Percentiles rank a stretch among this genome's conserved stretches.
These are phyloP conservation scores for Cenchrus purpureus DNA, from an alignment of 176 grass and related monocot species.

Conservation along the genomic window DNA sequence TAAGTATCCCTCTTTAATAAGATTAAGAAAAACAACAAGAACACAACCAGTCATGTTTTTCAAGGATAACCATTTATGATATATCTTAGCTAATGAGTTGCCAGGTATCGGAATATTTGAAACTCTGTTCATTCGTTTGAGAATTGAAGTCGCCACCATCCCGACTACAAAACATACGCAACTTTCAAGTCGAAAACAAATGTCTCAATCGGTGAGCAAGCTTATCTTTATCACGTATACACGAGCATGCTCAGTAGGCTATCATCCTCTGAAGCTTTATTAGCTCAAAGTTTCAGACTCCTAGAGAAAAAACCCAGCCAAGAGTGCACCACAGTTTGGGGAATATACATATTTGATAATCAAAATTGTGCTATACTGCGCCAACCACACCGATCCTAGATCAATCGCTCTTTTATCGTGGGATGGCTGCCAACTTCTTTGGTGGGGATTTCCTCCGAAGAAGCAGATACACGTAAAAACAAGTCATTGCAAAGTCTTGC, in stretches of 20 bases:
- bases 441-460: constrained; percentile 67
- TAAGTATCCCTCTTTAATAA: no score
- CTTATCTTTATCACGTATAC: constrained; percentile 8
- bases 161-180: background rate
- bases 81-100: background rate
- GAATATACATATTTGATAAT: constrained; percentile 36
- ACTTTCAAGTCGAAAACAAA: background rate
- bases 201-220: background rate
- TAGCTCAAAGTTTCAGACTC: constrained; percentile 11
- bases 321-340: background rate
- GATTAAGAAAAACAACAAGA: background rate
- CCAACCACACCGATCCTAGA: background rate
- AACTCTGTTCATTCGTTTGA: background rate
- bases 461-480: constrained; percentile 60
- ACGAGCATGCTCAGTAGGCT: constrained; percentile 5
- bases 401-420: background rate
- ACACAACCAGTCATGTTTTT: background rate
- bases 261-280: constrained; percentile 34
- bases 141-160: background rate
- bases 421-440: constrained; percentile 42
- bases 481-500: constrained; percentile 55
- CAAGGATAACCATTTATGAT: no score
- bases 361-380: constrained; percentile 26
- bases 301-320: constrained; percentile 24
- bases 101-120: background rate